phyloP scores from a whole-genome alignment of 2,329 filamentous ascomycete species.

The Mycocentrospora acerina region DNA sequence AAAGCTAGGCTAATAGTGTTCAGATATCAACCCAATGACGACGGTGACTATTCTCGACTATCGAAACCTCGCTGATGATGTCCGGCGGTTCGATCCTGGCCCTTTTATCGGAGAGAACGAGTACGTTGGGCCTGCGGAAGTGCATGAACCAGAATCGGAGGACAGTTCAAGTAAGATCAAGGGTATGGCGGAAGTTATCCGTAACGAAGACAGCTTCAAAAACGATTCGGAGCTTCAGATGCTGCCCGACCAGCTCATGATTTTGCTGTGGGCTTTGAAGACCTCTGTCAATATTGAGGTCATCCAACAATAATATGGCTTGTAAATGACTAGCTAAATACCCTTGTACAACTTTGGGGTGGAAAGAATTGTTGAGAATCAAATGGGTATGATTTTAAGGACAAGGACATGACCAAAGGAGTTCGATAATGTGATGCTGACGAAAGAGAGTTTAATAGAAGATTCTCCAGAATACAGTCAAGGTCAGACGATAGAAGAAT shows the following conservation, averaged over 20 bases:
- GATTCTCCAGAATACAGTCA: no score
- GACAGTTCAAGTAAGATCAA: slow-evolving; percentile 3
- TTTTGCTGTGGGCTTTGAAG: slow-evolving; percentile 24
- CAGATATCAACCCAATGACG: slow-evolving; percentile 10
- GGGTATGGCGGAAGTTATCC: slow-evolving; percentile 18
- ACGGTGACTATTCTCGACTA: slow-evolving; percentile 15
- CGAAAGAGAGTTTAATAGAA: no score
- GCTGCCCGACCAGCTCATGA: slow-evolving; percentile 15
- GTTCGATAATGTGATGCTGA: no score
- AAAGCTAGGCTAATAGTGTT: background rate
- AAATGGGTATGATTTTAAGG: no score
- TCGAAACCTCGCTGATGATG: slow-evolving; percentile 11
- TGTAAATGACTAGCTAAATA: no score
- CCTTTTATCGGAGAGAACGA: slow-evolving; percentile 16
- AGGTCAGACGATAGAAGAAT: no score
- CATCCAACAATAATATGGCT: background rate
- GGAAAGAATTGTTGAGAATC: no score
- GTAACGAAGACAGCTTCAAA: slow-evolving; percentile 19
- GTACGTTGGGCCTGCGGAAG: slow-evolving; percentile 11
- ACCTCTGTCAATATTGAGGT: slow-evolving; percentile 6
- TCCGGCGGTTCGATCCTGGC: slow-evolving; percentile 25
- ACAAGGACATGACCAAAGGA: no score
- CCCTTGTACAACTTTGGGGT: no score
- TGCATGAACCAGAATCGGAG: slow-evolving; percentile 8
- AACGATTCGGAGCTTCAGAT: slow-evolving; percentile 14